Base-by-base conservation (phyloP, 192 early-diverging fungal genomes). In the Glomus cerebriforme region DNA sequence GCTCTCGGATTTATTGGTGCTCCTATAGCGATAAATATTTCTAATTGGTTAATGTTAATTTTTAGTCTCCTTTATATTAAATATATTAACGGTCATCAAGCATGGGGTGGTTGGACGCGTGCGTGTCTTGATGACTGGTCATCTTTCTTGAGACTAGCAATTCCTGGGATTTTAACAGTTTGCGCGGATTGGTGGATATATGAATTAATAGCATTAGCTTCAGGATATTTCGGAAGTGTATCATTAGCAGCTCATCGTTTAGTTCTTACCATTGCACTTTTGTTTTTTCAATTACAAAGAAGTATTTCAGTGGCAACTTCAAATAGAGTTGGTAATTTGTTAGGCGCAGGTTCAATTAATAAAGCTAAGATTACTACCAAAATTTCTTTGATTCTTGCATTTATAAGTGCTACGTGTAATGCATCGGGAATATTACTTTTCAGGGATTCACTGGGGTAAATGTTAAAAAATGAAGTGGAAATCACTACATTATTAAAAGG, bases 91-190 rank as follows among this genome's bases (percentile, higher is more conserved):
- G 94, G 95, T 45, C 79, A 83, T 54, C 87, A 94, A 49, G 90
- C 87, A 69, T 99, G 95, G 96, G 96, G 95, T 69, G 96, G 95
- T 7, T 96, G 93, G 91, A 92, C 93, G 10, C 84, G 86, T 7
- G 88, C 90, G 34, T 90, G 92, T 5, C 81, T 96, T 62, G 78
- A 87, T 39, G 86, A 83, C 24, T 90, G 91, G 84, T 75, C 81
- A 17, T 86, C 85, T 17, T 88, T 93, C 63, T n/a, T 90, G 66
- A 87, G 84, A 73, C 88, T 99, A 37, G 96, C 92, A 0, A 43
- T 93, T 3, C 93, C 96, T 0, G 95, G 95, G 6, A 88, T 94
- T 8, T 77, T 93, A 19, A 95, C 96, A 90, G 85, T 92, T 15
- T 90, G 92, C 67, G 88, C 90, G 12, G 95, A 96, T 82, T 93